Percentiles rank a stretch among this genome's conserved stretches.
Conservation (phyloP, 1,139 yeast species). For the Pichia sp. region DNA sequence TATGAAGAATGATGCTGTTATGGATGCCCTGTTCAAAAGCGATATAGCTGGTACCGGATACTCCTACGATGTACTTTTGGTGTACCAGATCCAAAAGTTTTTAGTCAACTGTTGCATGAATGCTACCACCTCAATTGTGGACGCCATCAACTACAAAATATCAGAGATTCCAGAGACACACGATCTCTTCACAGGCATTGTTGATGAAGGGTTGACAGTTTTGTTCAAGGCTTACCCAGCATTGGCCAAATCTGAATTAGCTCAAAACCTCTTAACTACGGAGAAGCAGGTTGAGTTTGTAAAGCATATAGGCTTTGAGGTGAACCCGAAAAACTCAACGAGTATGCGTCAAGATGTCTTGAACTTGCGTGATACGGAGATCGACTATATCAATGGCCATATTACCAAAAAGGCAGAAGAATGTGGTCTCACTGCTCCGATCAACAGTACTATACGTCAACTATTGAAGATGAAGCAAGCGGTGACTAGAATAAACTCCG, state of each 20-base stretch:
- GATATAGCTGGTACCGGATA: slow-evolving; percentile 13
- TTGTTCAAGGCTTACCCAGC: slow-evolving; percentile 33
- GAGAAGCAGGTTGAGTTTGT: slow-evolving; percentile 27
- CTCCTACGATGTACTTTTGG: slow-evolving; percentile 43
- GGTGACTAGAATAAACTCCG: slow-evolving; percentile 14
- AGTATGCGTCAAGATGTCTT: slow-evolving; percentile 85
- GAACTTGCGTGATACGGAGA: slow-evolving; percentile 58
- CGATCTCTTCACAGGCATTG: slow-evolving; percentile 32
- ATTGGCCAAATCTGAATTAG: slow-evolving; percentile 13
- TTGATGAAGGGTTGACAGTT: slow-evolving; percentile 41
- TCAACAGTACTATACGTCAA: slow-evolving; percentile 41
- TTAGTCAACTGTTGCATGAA: slow-evolving; percentile 70
- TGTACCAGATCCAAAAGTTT: slow-evolving; percentile 69
- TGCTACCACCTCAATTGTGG: slow-evolving; percentile 62
- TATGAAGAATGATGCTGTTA: slow-evolving; percentile 13
- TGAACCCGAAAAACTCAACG: slow-evolving; percentile 52
- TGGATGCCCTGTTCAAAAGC: slow-evolving; percentile 13
- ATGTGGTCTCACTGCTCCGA: slow-evolving; percentile 36
- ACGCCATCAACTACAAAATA: slow-evolving; percentile 68
- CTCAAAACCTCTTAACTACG: slow-evolving; percentile 12
- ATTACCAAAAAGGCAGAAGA: slow-evolving; percentile 48
- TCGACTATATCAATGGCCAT: slow-evolving; percentile 76
- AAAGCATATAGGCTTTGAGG: slow-evolving; percentile 20
- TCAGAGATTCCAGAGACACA: slow-evolving; percentile 31
- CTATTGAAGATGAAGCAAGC: slow-evolving; percentile 40